Conservation (phyloP, 768 basidiomycete genomes). For the Dendrothele bispora region DNA sequence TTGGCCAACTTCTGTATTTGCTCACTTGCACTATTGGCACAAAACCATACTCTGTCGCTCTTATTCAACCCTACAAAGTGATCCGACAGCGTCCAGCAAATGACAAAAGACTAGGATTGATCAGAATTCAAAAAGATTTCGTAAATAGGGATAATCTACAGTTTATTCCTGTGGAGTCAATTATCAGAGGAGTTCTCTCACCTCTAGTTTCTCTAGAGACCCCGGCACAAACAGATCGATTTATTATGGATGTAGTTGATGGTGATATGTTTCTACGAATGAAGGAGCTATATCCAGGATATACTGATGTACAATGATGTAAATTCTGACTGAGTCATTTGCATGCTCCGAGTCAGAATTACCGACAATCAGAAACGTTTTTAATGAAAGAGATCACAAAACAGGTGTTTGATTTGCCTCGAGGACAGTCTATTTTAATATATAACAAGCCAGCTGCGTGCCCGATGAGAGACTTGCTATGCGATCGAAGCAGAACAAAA, state of each 20-base stretch:
- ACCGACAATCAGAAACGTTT: too few relatives aligned
- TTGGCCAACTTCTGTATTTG: slow-evolving; percentile 14
- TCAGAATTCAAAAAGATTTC: slow-evolving; percentile 7
- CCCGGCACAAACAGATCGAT: too few relatives aligned
- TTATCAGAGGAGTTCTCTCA: slow-evolving; percentile 16
- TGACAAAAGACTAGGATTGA: neutral
- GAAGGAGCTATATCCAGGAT: neutral
- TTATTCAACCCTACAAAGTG: neutral
- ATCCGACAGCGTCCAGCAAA: neutral
- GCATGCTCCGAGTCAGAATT: too few relatives aligned
- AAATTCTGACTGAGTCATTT: too few relatives aligned
- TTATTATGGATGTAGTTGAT: slow-evolving; percentile 18
- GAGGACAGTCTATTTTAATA: too few relatives aligned
- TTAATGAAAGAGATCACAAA: too few relatives aligned
- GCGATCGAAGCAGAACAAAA: too few relatives aligned
- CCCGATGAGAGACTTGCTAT: too few relatives aligned
- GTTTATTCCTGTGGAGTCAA: slow-evolving; percentile 15
- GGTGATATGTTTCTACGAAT: slow-evolving; percentile 15
- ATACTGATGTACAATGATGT: too few relatives aligned
- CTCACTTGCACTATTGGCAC: slow-evolving; percentile 8
- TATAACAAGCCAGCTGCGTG: too few relatives aligned
- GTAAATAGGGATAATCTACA: neutral
- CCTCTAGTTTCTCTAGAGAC: neutral
- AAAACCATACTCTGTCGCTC: neutral
- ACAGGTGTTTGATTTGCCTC: too few relatives aligned